Base-by-base conservation (phyloP, 2,329 filamentous ascomycete genomes). In the Tolypocladium pustulatum region DNA sequence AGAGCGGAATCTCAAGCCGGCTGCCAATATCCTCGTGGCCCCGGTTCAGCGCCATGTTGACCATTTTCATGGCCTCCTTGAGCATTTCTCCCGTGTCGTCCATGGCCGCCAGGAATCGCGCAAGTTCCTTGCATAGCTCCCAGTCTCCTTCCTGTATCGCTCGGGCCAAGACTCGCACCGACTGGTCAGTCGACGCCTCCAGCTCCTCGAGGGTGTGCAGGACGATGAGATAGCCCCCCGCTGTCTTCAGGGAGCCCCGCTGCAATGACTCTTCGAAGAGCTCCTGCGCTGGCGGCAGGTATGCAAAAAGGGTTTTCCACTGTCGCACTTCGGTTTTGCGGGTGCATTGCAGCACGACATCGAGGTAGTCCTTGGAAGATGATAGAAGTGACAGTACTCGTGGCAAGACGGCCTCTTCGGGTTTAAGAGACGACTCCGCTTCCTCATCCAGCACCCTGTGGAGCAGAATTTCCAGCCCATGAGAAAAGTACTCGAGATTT, bases 301-400 rank as follows among this genome's bases (percentile, higher is more conserved):
- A 91, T 5, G 87, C 85, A 71, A 99, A 99, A 1, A 99, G 79
- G 0, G 94, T 97, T 60, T 89, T 86, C 94, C 94, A 99, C 58
- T 91, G 96, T 43, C 93, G 86, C 9, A 96, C 86, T 69, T 99
- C 94, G 0, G 94, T 99, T 74, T 99, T 99, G 58, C 94, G 88
- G 1, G 94, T 97, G 74, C 94, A 99, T 73, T 96, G 94, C 25
- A 99, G 88, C 30, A 99, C 87, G 59, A 97, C 94, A 67, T 97
- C 93, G 20, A 97, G 85, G 68, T 97, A 99, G 59, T 91, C 85
- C 58, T 86, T 87, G 72, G 91, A 89, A 1, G 87, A 90, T 0
- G 88, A 89, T 59, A 86, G 70, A 10, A 87, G 77, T 0, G 83
- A 86, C 27, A 86, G 70, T 2, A 87, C 84, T 4, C 86, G 73